These are phyloP conservation scores for Botryosphaeria agaves DNA, from an alignment of 2,329 filamentous ascomycete species.

Conservation along the genomic window DNA sequence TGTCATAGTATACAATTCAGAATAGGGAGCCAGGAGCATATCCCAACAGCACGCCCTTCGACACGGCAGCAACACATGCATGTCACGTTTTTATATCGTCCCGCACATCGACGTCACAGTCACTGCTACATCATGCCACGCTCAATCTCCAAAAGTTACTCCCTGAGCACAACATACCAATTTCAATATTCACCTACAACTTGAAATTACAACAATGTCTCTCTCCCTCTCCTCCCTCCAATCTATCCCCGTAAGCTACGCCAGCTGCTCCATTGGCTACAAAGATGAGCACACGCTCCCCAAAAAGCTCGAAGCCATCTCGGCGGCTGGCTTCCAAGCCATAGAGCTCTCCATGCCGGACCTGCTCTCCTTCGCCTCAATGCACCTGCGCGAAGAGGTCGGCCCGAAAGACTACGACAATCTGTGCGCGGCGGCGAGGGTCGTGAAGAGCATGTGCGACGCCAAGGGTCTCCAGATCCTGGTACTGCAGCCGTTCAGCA, in stretches of 20 bases:
- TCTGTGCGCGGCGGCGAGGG: conserved; percentile 35
- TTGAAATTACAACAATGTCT: conserved; percentile 10
- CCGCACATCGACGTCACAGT: neutral
- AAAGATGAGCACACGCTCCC: conserved; percentile 33
- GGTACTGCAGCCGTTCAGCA: conserved; percentile 59
- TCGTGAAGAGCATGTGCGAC: conserved; percentile 37
- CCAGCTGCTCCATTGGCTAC: conserved; percentile 38
- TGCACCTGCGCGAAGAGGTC: conserved; percentile 32
- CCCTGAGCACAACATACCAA: neutral
- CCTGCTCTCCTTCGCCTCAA: conserved; percentile 43
- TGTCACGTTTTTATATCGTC: no score
- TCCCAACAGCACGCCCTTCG: no score
- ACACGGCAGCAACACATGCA: no score
- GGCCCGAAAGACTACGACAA: conserved; percentile 40
- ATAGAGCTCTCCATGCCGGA: conserved; percentile 65
- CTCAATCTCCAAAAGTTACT: neutral
- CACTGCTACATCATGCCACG: neutral
- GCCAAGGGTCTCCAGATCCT: conserved; percentile 41
- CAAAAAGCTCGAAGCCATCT: conserved; percentile 43
- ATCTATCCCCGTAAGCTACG: conserved; percentile 34
- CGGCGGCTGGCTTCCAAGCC: conserved; percentile 45
- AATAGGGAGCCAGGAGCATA: neutral
- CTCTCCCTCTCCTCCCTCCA: conserved; percentile 17
- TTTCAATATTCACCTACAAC: neutral
- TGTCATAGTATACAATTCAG: no score